Evolutionary conservation across 345 rosid species (phyloP).

Genomic region (Litchi chinensis): DNA sequence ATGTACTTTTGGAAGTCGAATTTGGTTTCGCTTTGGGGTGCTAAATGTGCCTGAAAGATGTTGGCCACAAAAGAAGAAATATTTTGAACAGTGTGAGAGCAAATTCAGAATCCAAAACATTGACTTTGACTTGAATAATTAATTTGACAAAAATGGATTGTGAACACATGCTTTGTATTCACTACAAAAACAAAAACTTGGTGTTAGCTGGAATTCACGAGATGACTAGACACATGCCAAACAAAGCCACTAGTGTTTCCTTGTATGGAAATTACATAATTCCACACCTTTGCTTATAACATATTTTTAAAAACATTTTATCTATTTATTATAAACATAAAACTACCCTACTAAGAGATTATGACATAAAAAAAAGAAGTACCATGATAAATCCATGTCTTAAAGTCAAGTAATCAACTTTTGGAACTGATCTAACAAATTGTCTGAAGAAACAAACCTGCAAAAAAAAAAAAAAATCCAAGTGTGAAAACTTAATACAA

Average conservation of each 20-base stretch:
- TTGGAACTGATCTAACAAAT: constrained; percentile 80
- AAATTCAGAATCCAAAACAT: not conserved
- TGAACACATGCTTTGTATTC: too few relatives aligned
- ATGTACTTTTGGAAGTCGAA: constrained; percentile 86
- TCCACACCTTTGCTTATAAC: too few relatives aligned
- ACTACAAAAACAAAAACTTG: too few relatives aligned
- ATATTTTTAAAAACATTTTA: too few relatives aligned
- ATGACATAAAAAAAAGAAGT: not conserved
- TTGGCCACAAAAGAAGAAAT: too few relatives aligned
- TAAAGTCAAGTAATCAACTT: constrained; percentile 84
- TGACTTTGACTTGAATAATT: not conserved
- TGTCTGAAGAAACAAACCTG: constrained; percentile 94
- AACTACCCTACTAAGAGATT: too few relatives aligned
- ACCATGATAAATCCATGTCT: constrained; percentile 96
- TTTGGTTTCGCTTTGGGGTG: constrained; percentile 62
- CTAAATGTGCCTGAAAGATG: constrained; percentile 83
- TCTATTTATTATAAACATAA: too few relatives aligned
- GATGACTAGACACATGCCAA: too few relatives aligned
- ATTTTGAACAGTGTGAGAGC: not conserved
- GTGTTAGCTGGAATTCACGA: too few relatives aligned
- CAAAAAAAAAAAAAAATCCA: too few relatives aligned
- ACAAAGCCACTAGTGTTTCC: too few relatives aligned
- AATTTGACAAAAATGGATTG: not conserved
- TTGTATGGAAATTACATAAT: too few relatives aligned
- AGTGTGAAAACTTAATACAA: not conserved